A percentile compares a stretch with the other conserved stretches of the same genome.
Conservation (phyloP, 2,329 filamentous ascomycete species). For the Rhytidhysteron rufulum region DNA sequence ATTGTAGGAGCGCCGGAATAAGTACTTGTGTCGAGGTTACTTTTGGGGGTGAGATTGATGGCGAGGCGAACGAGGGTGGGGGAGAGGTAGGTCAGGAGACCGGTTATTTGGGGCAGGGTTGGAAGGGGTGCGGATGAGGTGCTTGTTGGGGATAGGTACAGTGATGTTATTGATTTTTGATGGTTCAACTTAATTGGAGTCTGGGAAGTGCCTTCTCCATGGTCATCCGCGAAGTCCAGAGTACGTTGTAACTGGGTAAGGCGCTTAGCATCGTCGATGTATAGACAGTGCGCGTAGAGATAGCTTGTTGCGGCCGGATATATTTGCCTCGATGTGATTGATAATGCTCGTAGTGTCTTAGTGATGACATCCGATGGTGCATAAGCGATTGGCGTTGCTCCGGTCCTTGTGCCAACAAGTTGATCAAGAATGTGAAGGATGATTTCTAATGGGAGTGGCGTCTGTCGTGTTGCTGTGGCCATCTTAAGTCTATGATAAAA, state of each 20-base stretch:
- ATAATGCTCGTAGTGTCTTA: constrained; percentile 21
- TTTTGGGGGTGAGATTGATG: constrained; percentile 16
- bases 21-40: background rate
- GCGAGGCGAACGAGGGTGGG: constrained; percentile 17
- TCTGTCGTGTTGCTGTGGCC: background rate
- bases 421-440: constrained; percentile 25
- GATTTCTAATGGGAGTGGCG: constrained; percentile 16
- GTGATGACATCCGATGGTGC: constrained; percentile 15
- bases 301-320: constrained; percentile 21
- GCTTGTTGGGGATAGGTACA: constrained; percentile 18
- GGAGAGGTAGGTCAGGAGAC: constrained; percentile 16
- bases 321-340: constrained; percentile 16
- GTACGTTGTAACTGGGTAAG: constrained; percentile 20
- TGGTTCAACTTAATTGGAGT: constrained; percentile 3
- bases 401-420: constrained; percentile 16
- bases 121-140: constrained; percentile 7
- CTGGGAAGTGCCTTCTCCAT: constrained; percentile 4
- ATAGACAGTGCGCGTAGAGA: constrained; percentile 23
- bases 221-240: constrained; percentile 11
- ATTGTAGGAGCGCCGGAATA: constrained; percentile 14
- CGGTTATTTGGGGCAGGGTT: constrained; percentile 19
- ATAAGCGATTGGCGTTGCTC: constrained; percentile 16
- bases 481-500: too few species aligned
- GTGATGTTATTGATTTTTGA: constrained; percentile 13
- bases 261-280: constrained; percentile 15